Evolutionary conservation across 352 stramenopile species (phyloP).

Genomic region (Pythium rishiriense): DNA sequence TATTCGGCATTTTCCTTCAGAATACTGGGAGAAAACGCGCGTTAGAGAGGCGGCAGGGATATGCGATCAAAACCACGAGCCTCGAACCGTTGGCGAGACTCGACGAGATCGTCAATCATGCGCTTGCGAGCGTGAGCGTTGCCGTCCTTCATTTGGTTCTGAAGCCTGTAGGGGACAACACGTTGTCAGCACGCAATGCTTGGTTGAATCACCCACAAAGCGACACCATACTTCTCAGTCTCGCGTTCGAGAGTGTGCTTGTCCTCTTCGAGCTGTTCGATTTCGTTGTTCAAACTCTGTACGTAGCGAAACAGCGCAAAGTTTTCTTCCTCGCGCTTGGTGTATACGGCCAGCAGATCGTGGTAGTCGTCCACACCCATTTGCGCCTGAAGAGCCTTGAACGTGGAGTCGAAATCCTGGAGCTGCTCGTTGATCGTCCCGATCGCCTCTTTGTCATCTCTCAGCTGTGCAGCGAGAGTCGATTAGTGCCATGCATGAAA

Average conservation of each 20-base stretch:
- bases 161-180: conserved; percentile 31
- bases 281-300: conserved; percentile 78
- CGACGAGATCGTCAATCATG: conserved; percentile 72
- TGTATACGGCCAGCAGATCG: conserved; percentile 57
- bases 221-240: conserved; percentile 46
- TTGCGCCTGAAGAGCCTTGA: conserved; percentile 57
- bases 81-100: conserved; percentile 64
- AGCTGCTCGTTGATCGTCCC: conserved; percentile 69
- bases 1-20: conserved; percentile 76
- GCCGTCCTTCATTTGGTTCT: conserved; percentile 64
- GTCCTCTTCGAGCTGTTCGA: conserved; percentile 83
- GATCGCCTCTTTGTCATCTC: conserved; percentile 70
- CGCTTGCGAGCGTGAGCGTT: conserved; percentile 65
- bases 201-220: background rate
- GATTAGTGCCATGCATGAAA: background rate
- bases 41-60: background rate
- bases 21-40: conserved; percentile 38
- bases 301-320: conserved; percentile 82
- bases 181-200: background rate
- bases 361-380: conserved; percentile 70
- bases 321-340: conserved; percentile 77
- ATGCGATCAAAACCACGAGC: background rate
- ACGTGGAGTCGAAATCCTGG: conserved; percentile 74
- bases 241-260: conserved; percentile 57
- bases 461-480: conserved; percentile 36